Conservation (phyloP, 495 filamentous ascomycete genomes). For the Gamarada debralockiae region DNA sequence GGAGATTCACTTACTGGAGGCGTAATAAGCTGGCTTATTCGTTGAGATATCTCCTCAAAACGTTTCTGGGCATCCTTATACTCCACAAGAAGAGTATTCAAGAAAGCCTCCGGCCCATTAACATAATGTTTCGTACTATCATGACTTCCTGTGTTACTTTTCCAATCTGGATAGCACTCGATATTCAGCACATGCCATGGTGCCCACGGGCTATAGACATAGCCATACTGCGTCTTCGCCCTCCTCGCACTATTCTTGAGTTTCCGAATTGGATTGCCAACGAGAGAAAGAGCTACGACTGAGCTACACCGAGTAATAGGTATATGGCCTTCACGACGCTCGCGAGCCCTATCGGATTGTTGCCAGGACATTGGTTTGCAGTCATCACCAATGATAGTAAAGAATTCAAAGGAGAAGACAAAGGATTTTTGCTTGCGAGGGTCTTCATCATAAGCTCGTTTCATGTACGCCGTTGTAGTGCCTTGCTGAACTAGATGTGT, state of each 20-base stretch:
- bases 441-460: slow-evolving; percentile 22
- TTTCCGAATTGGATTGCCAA: slow-evolving; percentile 31
- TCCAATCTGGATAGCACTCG: slow-evolving; percentile 49
- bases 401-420: slow-evolving; percentile 53
- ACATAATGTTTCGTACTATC: slow-evolving; percentile 42
- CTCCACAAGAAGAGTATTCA: slow-evolving; percentile 44
- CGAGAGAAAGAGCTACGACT: slow-evolving; percentile 43
- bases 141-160: slow-evolving; percentile 39
- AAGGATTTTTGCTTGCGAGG: slow-evolving; percentile 39
- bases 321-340: too few species aligned
- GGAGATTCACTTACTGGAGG: slow-evolving; percentile 33
- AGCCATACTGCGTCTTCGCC: slow-evolving; percentile 32
- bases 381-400: slow-evolving; percentile 42
- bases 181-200: slow-evolving; percentile 48
- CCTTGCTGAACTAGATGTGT: slow-evolving; percentile 34
- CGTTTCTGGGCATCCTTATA: slow-evolving; percentile 48
- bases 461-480: slow-evolving; percentile 7
- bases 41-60: slow-evolving; percentile 39
- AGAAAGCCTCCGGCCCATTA: slow-evolving; percentile 50
- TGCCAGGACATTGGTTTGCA: slow-evolving; percentile 49
- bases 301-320: slow-evolving; percentile 46
- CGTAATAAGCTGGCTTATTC: slow-evolving; percentile 44
- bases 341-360: slow-evolving; percentile 26
- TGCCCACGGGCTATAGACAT: slow-evolving; percentile 38
- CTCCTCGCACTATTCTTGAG: slow-evolving; percentile 33